Evolutionary conservation across 2,329 filamentous ascomycete genomes (phyloP).

Genomic region (Penicillium brevicompactum): DNA sequence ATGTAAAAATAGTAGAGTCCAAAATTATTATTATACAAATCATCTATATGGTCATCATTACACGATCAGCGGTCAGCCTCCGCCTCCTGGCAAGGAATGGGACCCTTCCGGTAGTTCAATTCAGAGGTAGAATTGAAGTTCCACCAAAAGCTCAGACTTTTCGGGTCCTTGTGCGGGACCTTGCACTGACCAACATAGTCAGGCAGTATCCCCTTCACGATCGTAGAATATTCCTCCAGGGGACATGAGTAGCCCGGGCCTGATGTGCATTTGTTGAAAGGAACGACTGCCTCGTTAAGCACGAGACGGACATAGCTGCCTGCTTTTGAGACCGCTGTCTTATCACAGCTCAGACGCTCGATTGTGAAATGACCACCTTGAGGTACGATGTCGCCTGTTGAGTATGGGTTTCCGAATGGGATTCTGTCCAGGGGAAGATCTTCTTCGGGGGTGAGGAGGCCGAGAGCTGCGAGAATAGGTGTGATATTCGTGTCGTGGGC

Average conservation of each 20-base stretch:
- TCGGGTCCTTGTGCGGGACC: constrained; percentile 1
- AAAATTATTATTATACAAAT: background rate
- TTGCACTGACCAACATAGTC: constrained; percentile 13
- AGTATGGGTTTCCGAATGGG: constrained; percentile 19
- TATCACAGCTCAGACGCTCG: constrained; percentile 24
- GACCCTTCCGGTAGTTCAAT: background rate
- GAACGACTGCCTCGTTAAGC: constrained; percentile 27
- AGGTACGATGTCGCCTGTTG: constrained; percentile 22
- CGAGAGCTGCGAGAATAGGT: constrained; percentile 22
- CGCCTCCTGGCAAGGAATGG: background rate
- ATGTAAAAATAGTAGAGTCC: background rate
- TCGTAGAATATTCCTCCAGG: constrained; percentile 12
- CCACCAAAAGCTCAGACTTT: background rate
- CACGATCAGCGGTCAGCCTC: background rate
- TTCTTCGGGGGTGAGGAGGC: constrained; percentile 18
- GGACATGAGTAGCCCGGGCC: constrained; percentile 24
- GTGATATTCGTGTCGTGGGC: constrained; percentile 22
- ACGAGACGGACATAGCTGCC: constrained; percentile 23
- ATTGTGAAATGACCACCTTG: constrained; percentile 25
- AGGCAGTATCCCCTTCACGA: constrained; percentile 10
- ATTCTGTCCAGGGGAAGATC: constrained; percentile 21
- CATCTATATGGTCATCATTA: background rate
- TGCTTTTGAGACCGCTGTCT: constrained; percentile 10
- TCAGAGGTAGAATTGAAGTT: background rate
- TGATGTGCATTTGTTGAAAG: constrained; percentile 14